Base-by-base conservation (phyloP, 805 yeast species). In the Limtongia smithiae region DNA sequence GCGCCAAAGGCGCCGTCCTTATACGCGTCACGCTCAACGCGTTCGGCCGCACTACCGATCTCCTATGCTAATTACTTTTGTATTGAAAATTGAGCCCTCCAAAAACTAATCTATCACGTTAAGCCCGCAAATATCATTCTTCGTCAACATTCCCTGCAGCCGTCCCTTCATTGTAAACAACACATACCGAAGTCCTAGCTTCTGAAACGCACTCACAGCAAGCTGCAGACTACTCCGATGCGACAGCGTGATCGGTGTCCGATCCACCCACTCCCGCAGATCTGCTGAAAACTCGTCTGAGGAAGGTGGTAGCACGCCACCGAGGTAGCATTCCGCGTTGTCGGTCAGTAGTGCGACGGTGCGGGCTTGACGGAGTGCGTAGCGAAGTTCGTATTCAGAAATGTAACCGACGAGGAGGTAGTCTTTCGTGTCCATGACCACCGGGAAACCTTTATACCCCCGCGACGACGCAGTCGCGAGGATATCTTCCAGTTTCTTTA, bases 401-500 rank as follows among this genome's bases (percentile, higher is more conserved):
- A 78, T 57, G 65, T 71, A 74, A 1, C 82, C 82, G 2, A 70
- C 36, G 2, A 78, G 54, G 2, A 57, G 63, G 24, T 62, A 70
- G 41, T 62, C 68, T 12, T 56, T 56, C 40, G 57, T 61, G 43
- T 66, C 68, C 45, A 63, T 65, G 58, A 77, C 66, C 8, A 72
- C 70, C 7, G 80, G 83, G 55, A 70, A 71, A 9, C 76, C 82
- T 42, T 66, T 64, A 45, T 41, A 63, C 1, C 62, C 48, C 28
- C 58, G 41, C n/a, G n/a, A n/a, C n/a, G n/a, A n/a, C n/a, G n/a
- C n/a, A 3, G 51, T 43, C 0, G 50, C 44, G 2, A 62, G 27
- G 4, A 66, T 24, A 1, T 59, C 54, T 1, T 55, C 62, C 14
- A 75, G 50, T 1, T 66, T 27, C 18, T 37, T 43, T 11, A 59